These are phyloP conservation scores for Brassica balearica DNA, from an alignment of 441 rosid species.

Conservation along the genomic window DNA sequence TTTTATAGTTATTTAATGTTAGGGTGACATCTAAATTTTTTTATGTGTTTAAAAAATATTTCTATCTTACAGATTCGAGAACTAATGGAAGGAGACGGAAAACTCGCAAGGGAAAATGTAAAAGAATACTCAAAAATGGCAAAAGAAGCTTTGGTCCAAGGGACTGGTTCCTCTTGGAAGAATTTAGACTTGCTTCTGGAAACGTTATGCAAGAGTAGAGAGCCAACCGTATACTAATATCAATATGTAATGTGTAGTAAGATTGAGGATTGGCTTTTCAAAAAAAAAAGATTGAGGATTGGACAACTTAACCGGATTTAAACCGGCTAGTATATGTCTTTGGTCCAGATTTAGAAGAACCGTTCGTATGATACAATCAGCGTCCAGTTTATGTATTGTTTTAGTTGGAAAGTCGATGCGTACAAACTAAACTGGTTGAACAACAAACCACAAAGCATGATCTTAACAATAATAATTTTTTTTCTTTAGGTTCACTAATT, in stretches of 20 bases:
- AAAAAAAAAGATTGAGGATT: background rate
- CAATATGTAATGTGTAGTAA: background rate
- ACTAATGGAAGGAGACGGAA: conserved; percentile 74
- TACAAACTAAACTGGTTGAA: background rate
- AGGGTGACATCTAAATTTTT: no score
- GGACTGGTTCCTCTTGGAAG: conserved; percentile 71
- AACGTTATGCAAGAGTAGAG: conserved; percentile 29
- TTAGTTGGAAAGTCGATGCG: background rate
- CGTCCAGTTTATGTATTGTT: background rate
- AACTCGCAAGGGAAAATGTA: conserved; percentile 48
- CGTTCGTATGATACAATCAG: background rate
- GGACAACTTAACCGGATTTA: background rate
- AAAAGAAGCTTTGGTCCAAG: conserved; percentile 52
- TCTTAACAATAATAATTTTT: background rate
- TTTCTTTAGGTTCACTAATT: background rate
- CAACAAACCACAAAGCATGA: background rate
- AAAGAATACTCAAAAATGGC: conserved; percentile 54
- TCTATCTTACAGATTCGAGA: conserved; percentile 45
- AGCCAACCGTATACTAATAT: conserved; percentile 5
- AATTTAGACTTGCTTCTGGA: conserved; percentile 49
- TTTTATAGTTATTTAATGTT: background rate
- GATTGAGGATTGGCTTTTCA: background rate
- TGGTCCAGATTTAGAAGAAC: background rate
- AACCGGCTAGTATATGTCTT: background rate
- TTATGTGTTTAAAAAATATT: background rate